A percentile compares a stretch with the other conserved stretches of the same genome.
These are phyloP conservation scores for Blastocystis sp. DNA, from an alignment of 352 stramenopile genomes.

Conservation along the genomic window DNA sequence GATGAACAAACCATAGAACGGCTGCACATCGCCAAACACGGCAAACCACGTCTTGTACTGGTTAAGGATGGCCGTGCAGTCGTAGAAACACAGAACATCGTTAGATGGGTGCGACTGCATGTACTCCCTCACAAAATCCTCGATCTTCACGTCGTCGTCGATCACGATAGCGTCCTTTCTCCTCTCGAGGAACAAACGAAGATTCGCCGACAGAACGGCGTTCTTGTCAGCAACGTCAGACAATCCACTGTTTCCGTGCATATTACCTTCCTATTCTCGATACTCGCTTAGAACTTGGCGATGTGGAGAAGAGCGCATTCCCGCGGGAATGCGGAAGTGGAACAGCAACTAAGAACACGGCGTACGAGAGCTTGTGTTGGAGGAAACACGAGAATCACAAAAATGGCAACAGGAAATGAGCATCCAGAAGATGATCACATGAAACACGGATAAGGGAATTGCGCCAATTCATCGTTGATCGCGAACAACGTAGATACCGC, in stretches of 20 bases:
- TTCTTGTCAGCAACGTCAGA: not conserved
- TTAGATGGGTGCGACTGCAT: constrained; percentile 12
- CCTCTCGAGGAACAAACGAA: constrained; percentile 12
- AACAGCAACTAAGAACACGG: too few species aligned
- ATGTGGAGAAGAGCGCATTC: not conserved
- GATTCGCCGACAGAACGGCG: constrained; percentile 12
- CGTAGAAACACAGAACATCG: constrained; percentile 24
- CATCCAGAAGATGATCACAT: too few species aligned
- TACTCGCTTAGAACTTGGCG: not conserved
- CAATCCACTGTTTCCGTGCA: constrained; percentile 38
- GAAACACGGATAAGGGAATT: too few species aligned
- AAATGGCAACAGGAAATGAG: too few species aligned
- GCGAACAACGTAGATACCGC: not conserved
- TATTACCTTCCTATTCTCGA: not conserved
- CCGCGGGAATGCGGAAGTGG: not conserved
- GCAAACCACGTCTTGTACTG: constrained; percentile 68
- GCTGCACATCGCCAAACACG: constrained; percentile 49
- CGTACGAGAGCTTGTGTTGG: too few species aligned
- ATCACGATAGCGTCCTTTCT: constrained; percentile 32
- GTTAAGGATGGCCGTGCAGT: constrained; percentile 33
- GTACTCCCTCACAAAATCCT: constrained; percentile 25
- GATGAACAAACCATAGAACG: constrained; percentile 52
- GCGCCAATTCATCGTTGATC: too few species aligned
- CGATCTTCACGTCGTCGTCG: constrained; percentile 36
- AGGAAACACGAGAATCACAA: too few species aligned